Percentiles rank a stretch among this genome's conserved stretches.
These are phyloP conservation scores for Tolypocladium endophyticum DNA, from an alignment of 2,329 filamentous ascomycete genomes.

Conservation along the genomic window DNA sequence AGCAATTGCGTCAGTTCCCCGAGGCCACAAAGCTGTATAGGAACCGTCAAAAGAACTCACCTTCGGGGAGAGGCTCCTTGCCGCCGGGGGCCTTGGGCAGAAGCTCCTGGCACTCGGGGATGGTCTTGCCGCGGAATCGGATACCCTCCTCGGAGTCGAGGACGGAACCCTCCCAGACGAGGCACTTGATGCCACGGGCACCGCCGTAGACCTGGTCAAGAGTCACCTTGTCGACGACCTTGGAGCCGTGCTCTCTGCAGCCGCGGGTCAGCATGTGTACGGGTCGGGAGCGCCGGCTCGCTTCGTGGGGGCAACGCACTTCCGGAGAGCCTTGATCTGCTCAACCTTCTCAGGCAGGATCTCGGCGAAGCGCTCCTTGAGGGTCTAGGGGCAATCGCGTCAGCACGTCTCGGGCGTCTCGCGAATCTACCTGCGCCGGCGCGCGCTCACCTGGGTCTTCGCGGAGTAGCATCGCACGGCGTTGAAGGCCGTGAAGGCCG, in stretches of 20 bases:
- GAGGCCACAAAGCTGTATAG: not conserved
- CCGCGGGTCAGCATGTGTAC: constrained; percentile 1
- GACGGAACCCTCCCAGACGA: constrained; percentile 98
- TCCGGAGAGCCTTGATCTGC: constrained; percentile 97
- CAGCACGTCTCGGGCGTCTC: not conserved
- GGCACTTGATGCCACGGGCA: constrained; percentile 96
- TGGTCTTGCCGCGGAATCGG: constrained; percentile 97
- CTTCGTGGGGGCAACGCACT: constrained; percentile 45
- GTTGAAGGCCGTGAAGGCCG: constrained; percentile 67
- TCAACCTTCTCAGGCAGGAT: constrained; percentile 93
- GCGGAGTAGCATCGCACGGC: constrained; percentile 85
- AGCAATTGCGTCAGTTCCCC: not conserved
- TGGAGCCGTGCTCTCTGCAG: constrained; percentile 79
- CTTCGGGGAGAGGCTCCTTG: constrained; percentile 94
- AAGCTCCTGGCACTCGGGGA: constrained; percentile 95
- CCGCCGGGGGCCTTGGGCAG: constrained; percentile 96
- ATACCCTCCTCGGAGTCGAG: constrained; percentile 98
- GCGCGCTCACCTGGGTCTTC: constrained; percentile 65
- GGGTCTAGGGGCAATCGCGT: constrained; percentile 46
- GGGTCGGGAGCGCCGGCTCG: not conserved
- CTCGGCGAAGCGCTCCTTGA: constrained; percentile 98
- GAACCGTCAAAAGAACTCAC: constrained; percentile 27
- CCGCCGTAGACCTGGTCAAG: constrained; percentile 99
- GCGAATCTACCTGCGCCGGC: not conserved
- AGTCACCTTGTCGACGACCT: constrained; percentile 94